A percentile compares a stretch with the other conserved stretches of the same genome.
phyloP scores from a whole-genome alignment of 2,329 filamentous ascomycete species.

The Ceratocystis eucalypticola region DNA sequence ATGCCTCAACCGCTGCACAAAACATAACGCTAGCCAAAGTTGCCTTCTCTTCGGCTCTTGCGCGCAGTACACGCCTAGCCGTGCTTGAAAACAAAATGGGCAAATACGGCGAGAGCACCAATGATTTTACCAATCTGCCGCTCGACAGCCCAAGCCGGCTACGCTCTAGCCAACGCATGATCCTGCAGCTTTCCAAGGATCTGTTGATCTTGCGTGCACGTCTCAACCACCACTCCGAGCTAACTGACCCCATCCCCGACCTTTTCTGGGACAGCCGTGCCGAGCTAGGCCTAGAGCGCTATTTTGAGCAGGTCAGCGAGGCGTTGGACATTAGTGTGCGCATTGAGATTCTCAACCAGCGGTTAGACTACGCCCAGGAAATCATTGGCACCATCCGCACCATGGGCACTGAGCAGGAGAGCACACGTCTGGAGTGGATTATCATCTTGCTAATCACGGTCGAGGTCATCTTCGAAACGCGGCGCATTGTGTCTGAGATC shows the following conservation, averaged over 20 bases:
- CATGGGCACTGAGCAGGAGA: slow-evolving; percentile 79
- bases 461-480: slow-evolving; percentile 78
- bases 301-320: slow-evolving; percentile 85
- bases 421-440: slow-evolving; percentile 79
- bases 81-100: slow-evolving; percentile 74
- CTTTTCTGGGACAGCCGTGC: slow-evolving; percentile 91
- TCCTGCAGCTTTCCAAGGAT: slow-evolving; percentile 87
- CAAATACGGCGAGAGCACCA: slow-evolving; percentile 76
- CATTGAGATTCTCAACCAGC: slow-evolving; percentile 85
- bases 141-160: slow-evolving; percentile 48
- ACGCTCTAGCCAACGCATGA: slow-evolving; percentile 50
- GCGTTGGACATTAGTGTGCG: slow-evolving; percentile 83
- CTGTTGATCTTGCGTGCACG: slow-evolving; percentile 79
- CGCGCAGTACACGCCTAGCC: slow-evolving; percentile 83
- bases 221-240: slow-evolving; percentile 89
- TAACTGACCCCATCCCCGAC: slow-evolving; percentile 88
- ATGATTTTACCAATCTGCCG: slow-evolving; percentile 58
- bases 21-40: slow-evolving; percentile 75
- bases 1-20: slow-evolving; percentile 30
- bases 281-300: slow-evolving; percentile 80
- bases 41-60: slow-evolving; percentile 87
- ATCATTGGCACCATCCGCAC: slow-evolving; percentile 82
- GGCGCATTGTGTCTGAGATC: slow-evolving; percentile 55
- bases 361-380: slow-evolving; percentile 95
- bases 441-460: slow-evolving; percentile 90